Base-by-base conservation (phyloP, 345 rosid species). In the Cardamine resedifolia region DNA sequence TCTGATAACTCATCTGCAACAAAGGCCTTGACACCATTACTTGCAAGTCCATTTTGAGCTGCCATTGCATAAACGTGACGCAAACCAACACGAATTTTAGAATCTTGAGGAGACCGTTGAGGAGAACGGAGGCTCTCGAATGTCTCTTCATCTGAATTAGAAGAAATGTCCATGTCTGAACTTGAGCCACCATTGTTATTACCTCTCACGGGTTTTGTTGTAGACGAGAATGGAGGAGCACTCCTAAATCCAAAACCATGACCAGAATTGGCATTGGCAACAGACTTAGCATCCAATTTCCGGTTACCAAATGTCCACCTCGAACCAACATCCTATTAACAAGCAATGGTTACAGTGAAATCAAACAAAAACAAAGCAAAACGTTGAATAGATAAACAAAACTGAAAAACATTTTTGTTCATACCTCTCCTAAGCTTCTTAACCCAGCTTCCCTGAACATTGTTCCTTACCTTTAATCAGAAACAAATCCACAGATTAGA, bases 131-230 rank as follows among this genome's bases (percentile, higher is more conserved):
- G 75, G 49, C 76, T 71, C 20, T 81, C 76, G 75, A 62, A 75
- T 18, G 68, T 74, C 47, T 82, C 87, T 60, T 93, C 96, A 51
- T 87, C 94, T 0, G 91, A 87, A 70, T 86, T 86, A 27, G 89
- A 78, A 12, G 81, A 49, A 74, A 72, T 81, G 59, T 86, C 90
- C 85, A 83, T 87, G 59, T 90, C 93, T 16, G 98, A 88, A 51
- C 75, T 88, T 3, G 86, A 81, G 16, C 79, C 78, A 75, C 79
- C 79, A 68, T 66, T 74, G 51, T 75, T 78, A 47, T 60, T 70
- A 23, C 64, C 82, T 65, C 83, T 68, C n/a, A 62, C 65, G 8
- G 58, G 55, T 57, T 86, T 69, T 9, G 78, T 65, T 0, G 80
- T 79, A 27, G 83, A 74, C 6, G 79, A 70, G 44, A 71, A 67